Conservation (phyloP, 352 stramenopile species). For the Pythium brassicae region DNA sequence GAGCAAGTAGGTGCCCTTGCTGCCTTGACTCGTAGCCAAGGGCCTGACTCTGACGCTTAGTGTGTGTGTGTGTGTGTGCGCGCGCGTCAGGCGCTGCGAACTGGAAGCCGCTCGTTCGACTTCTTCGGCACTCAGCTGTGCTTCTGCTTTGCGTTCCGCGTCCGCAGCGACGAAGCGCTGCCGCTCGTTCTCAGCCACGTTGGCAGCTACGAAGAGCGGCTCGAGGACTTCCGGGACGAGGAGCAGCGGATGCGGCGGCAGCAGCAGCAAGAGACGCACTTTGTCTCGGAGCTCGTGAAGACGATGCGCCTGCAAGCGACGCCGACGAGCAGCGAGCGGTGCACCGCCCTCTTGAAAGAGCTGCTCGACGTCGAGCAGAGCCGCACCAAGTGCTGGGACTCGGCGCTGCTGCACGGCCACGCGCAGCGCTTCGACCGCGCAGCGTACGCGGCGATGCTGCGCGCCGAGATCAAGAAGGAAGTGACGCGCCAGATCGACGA, state of each 20-base stretch:
- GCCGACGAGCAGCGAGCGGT: conserved; percentile 49
- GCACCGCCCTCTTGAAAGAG: conserved; percentile 53
- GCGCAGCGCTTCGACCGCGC: conserved; percentile 55
- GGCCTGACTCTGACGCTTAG: too few relatives aligned
- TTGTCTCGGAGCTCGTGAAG: conserved; percentile 72
- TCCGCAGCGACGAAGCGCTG: conserved; percentile 13
- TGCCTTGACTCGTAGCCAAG: too few relatives aligned
- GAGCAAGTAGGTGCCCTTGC: conserved; percentile 28
- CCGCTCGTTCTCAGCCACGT: conserved; percentile 12
- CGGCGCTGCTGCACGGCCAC: conserved; percentile 60
- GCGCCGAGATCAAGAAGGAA: conserved; percentile 70
- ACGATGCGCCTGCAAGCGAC: conserved; percentile 65
- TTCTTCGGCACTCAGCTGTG: conserved; percentile 54
- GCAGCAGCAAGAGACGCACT: conserved; percentile 56
- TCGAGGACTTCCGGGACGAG: conserved; percentile 69
- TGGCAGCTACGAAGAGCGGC: conserved; percentile 37
- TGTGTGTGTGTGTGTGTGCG: neutral
- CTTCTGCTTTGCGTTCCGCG: conserved; percentile 55
- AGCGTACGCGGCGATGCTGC: conserved; percentile 60
- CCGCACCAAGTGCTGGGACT: conserved; percentile 58
- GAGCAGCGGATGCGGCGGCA: conserved; percentile 31
- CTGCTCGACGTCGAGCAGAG: conserved; percentile 61
- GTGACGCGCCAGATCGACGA: conserved; percentile 62
- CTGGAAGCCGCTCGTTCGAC: conserved; percentile 39
- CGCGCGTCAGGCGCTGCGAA: conserved; percentile 17